Evolutionary conservation across 176 grass and related monocot species (phyloP).

Genomic region (Aegilops longissima): DNA sequence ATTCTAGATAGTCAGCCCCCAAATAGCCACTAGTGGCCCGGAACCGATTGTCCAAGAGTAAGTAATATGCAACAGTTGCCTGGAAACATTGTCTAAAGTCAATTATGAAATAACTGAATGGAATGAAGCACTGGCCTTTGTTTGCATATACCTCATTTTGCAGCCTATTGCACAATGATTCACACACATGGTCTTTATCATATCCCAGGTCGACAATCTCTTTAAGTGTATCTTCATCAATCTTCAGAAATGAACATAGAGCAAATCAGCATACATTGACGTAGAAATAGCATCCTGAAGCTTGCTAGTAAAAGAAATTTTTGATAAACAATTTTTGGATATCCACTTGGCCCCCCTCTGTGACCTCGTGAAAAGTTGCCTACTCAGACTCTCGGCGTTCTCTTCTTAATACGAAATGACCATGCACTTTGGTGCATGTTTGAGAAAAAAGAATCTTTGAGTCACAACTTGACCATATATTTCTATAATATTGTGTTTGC

Average conservation of each 20-base stretch:
- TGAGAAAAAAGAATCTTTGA: too few species aligned
- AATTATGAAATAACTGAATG: constrained; percentile 24
- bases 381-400: too few species aligned
- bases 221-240: constrained; percentile 89
- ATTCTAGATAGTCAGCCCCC: constrained; percentile 78
- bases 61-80: constrained; percentile 96
- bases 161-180: constrained; percentile 73
- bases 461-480: neutral
- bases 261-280: constrained; percentile 25
- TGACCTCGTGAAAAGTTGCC: too few species aligned
- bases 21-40: constrained; percentile 82
- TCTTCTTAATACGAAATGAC: too few species aligned
- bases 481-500: constrained; percentile 3
- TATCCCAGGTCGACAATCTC: constrained; percentile 83
- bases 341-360: too few species aligned
- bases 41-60: constrained; percentile 93
- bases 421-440: too few species aligned
- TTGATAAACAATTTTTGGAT: neutral
- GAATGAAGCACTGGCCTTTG: constrained; percentile 5
- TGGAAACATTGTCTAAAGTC: constrained; percentile 43
- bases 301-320: neutral
- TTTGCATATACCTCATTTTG: constrained; percentile 82
- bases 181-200: constrained; percentile 71
- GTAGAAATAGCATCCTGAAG: neutral
- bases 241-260: constrained; percentile 52